phyloP scores from a whole-genome alignment of 305 asterid genomes.

The Plantago rigida region DNA sequence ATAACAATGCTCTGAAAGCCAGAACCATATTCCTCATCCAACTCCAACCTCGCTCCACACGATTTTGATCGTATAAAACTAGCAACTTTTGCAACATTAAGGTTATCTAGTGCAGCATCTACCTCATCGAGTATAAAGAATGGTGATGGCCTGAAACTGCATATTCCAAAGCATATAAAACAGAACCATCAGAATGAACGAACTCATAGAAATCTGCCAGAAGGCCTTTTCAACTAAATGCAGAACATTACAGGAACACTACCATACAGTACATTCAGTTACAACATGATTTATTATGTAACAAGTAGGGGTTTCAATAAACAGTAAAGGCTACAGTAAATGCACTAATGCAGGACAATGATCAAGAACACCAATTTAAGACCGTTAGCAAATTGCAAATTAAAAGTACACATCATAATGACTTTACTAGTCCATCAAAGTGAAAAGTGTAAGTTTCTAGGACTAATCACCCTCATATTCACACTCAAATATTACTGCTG shows the following conservation, averaged over 20 bases:
- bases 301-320: too few species aligned
- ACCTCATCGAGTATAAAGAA: constrained; percentile 97
- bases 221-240: background rate
- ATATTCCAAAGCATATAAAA: constrained; percentile 18
- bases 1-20: constrained; percentile 99
- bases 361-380: too few species aligned
- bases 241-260: background rate
- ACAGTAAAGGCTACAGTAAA: too few species aligned
- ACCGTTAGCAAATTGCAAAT: too few species aligned
- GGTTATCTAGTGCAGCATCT: constrained; percentile 93
- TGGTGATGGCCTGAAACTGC: constrained; percentile 95
- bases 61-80: constrained; percentile 89
- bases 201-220: background rate
- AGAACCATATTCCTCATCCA: constrained; percentile 49
- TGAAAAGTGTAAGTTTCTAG: too few species aligned
- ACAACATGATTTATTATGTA: too few species aligned
- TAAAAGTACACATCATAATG: too few species aligned
- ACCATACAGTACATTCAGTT: too few species aligned
- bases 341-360: too few species aligned
- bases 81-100: constrained; percentile 95
- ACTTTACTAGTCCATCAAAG: too few species aligned
- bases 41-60: constrained; percentile 51
- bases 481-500: too few species aligned
- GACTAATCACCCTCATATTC: too few species aligned
- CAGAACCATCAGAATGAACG: constrained; percentile 6